phyloP scores from a whole-genome alignment of 2,329 filamentous ascomycete genomes.

The Cercospora sesami region DNA sequence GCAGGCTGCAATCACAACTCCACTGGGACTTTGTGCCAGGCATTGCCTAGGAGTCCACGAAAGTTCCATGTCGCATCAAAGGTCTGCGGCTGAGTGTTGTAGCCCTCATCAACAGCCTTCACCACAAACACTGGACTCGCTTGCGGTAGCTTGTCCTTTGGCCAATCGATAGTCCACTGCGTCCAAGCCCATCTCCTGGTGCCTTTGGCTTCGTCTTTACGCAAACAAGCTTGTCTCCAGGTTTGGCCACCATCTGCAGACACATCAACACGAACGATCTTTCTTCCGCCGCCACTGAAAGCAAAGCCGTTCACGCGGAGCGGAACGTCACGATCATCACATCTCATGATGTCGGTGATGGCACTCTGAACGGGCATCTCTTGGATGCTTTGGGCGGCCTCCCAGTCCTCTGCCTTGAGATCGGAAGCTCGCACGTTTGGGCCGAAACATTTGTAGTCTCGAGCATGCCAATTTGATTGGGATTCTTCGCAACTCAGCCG shows the following conservation, averaged over 20 bases:
- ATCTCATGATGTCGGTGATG: constrained; percentile 51
- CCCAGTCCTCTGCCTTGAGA: constrained; percentile 58
- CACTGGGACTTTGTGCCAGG: constrained; percentile 60
- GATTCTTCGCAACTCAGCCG: constrained; percentile 67
- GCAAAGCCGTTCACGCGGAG: constrained; percentile 61
- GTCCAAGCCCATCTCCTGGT: constrained; percentile 64
- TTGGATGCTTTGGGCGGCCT: constrained; percentile 63
- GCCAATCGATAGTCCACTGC: constrained; percentile 55
- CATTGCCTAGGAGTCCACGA: constrained; percentile 65
- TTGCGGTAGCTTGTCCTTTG: constrained; percentile 46
- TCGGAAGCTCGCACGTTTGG: constrained; percentile 44
- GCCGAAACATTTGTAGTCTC: constrained; percentile 69
- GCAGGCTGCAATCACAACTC: not conserved
- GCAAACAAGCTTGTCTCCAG: constrained; percentile 64
- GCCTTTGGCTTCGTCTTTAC: constrained; percentile 53
- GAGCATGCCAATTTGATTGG: constrained; percentile 63
- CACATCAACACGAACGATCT: constrained; percentile 67
- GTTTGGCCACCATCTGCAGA: constrained; percentile 63
- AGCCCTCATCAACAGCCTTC: constrained; percentile 66
- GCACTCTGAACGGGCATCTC: constrained; percentile 69
- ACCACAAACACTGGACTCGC: constrained; percentile 51
- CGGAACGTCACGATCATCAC: constrained; percentile 27
- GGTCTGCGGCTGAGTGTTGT: constrained; percentile 66
- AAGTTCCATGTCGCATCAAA: constrained; percentile 63
- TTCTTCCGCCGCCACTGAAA: constrained; percentile 66